Evolutionary conservation across 805 yeast species (phyloP).

Genomic region (Cyberlindnera misumaiensis): DNA sequence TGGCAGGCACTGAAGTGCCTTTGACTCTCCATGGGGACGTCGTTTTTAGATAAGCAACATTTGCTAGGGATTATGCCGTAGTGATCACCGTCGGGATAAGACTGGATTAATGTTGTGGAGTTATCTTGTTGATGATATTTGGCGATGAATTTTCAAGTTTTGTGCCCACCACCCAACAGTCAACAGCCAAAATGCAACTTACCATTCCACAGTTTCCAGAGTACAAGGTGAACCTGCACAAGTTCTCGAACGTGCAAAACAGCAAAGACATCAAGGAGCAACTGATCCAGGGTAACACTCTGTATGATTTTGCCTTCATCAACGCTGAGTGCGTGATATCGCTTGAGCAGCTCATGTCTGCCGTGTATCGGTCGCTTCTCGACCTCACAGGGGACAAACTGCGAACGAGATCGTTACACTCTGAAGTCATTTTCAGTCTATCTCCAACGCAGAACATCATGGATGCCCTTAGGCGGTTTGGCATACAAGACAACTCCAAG

Average conservation of each 20-base stretch:
- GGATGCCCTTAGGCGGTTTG: slow-evolving; percentile 67
- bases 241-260: slow-evolving; percentile 41
- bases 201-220: slow-evolving; percentile 40
- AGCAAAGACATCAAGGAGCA: slow-evolving; percentile 37
- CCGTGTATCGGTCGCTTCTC: slow-evolving; percentile 52
- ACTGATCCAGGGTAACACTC: slow-evolving; percentile 37
- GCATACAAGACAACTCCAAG: slow-evolving; percentile 45
- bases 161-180: background rate
- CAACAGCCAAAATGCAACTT: background rate
- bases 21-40: too few relatives aligned
- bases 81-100: too few relatives aligned
- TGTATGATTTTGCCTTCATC: slow-evolving; percentile 58
- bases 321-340: slow-evolving; percentile 54
- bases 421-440: slow-evolving; percentile 63
- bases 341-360: slow-evolving; percentile 53
- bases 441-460: slow-evolving; percentile 65
- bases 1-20: too few relatives aligned
- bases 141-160: too few relatives aligned
- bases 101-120: too few relatives aligned
- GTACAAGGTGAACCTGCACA: slow-evolving; percentile 30
- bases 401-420: slow-evolving; percentile 60
- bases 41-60: too few relatives aligned
- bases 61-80: too few relatives aligned
- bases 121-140: too few relatives aligned
- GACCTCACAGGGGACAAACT: slow-evolving; percentile 41